phyloP scores from a whole-genome alignment of 2,329 filamentous ascomycete genomes.

The Colletotrichum somersetense region DNA sequence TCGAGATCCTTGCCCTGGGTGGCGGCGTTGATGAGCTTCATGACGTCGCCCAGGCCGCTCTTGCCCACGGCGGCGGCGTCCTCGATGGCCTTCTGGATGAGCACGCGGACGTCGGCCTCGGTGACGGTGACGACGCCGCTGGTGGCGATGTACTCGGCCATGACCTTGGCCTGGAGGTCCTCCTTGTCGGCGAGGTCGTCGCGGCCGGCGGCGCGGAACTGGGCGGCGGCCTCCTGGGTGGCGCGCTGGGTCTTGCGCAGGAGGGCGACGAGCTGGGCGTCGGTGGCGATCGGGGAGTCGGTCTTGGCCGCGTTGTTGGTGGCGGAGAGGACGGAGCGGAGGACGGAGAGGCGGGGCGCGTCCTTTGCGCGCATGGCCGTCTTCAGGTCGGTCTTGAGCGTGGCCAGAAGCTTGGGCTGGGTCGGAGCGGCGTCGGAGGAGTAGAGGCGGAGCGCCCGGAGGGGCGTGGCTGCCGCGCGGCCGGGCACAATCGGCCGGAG shows the following conservation, averaged over 20 bases:
- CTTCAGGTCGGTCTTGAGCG: constrained; percentile 73
- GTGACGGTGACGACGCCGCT: constrained; percentile 71
- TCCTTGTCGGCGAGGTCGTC: constrained; percentile 80
- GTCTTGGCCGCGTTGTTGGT: constrained; percentile 84
- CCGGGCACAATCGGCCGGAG: constrained; percentile 42
- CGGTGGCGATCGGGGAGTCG: constrained; percentile 74
- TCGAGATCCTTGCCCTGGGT: constrained; percentile 75
- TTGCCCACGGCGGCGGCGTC: constrained; percentile 65
- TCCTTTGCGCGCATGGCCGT: constrained; percentile 76
- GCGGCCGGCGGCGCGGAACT: constrained; percentile 74
- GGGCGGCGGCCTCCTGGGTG: constrained; percentile 69
- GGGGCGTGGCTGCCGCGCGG: constrained; percentile 32
- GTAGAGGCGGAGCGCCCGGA: constrained; percentile 42
- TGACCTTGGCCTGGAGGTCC: constrained; percentile 71
- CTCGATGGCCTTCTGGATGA: constrained; percentile 66
- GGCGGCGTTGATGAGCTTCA: constrained; percentile 70
- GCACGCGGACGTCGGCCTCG: constrained; percentile 67
- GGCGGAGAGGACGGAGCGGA: constrained; percentile 76
- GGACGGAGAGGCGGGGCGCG: constrained; percentile 72
- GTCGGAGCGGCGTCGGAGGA: constrained; percentile 48
- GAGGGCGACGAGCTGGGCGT: constrained; percentile 76
- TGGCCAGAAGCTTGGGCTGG: constrained; percentile 62
- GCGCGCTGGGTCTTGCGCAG: constrained; percentile 73
- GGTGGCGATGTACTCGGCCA: constrained; percentile 73
- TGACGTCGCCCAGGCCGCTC: constrained; percentile 68